Base-by-base conservation (phyloP, 2,329 filamentous ascomycete genomes). In the Fusarium cyanostomum region DNA sequence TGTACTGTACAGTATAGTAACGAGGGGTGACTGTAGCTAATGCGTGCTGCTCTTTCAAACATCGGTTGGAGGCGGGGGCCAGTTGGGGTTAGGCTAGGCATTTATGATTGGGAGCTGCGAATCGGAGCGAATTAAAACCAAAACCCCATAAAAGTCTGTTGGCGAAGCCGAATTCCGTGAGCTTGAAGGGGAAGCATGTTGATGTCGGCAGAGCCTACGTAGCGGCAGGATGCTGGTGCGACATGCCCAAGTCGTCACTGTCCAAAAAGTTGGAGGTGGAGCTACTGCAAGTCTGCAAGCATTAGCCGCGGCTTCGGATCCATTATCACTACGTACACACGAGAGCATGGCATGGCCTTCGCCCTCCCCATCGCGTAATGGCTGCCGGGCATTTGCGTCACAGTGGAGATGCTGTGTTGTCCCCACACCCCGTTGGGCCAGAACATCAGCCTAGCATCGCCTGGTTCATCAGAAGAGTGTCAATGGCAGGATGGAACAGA, bases 321-420 rank as follows among this genome's bases (percentile, higher is more conserved):
- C n/a, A n/a, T n/a, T n/a, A n/a, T n/a, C n/a, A n/a, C n/a, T n/a
- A n/a, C n/a, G n/a, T n/a, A n/a, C n/a, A n/a, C n/a, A n/a, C n/a
- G n/a, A n/a, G n/a, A 21, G 21, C 21, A 21, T 35, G 56, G 43
- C 30, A 37, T 42, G 28, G 13, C 49, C 33, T 42, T 35, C 8
- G 34, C 31, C 44, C 26, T 37, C 44, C 18, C 30, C 26, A 62
- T 62, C 53, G 37, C 64, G 64, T 66, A 67, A 68, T 66, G 35
- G n/a, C 31, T 18, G 54, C 38, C 46, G 38, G 28, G n/a, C 45
- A 31, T 33, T 56, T 68, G 65, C 65, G 65, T 67, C 65, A 67
- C 61, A 37, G 54, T 63, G 65, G 65, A 30, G 39, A 34, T 16
- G 35, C 13, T 16, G 35, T 13, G n/a, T 2, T 21, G 26, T 46